Evolutionary conservation across 257 asterid species (phyloP).

Genomic region (Przewalskia tangutica): DNA sequence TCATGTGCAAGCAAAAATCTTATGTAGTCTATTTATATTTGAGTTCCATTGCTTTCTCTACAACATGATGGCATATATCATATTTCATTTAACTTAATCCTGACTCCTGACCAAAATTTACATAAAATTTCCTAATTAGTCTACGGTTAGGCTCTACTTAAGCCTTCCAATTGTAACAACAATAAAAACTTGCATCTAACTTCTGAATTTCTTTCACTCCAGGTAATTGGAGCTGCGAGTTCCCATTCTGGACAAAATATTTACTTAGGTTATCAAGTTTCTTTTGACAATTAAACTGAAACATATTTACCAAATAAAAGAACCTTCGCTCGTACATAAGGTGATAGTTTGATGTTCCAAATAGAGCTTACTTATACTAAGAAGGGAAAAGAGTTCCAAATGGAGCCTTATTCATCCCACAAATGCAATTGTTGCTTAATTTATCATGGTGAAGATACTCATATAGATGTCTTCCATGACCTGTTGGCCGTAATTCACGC

Average conservation of each 20-base stretch:
- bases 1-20: background rate
- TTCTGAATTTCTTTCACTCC: background rate
- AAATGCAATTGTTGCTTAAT: background rate
- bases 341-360: background rate
- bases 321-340: background rate
- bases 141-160: background rate
- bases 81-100: background rate
- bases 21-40: background rate
- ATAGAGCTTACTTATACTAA: background rate
- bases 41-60: background rate
- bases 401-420: background rate
- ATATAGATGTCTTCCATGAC: background rate
- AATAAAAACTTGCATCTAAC: background rate
- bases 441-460: background rate
- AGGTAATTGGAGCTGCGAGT: background rate
- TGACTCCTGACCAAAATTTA: background rate
- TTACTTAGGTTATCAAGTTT: background rate
- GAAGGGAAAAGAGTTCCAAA: background rate
- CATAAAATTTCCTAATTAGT: background rate
- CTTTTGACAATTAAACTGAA: background rate
- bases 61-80: background rate
- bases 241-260: background rate
- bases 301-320: background rate
- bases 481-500: background rate
- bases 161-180: background rate